Evolutionary conservation across 768 basidiomycete genomes (phyloP).

Genomic region (Chalciporus pseudorubinellus): DNA sequence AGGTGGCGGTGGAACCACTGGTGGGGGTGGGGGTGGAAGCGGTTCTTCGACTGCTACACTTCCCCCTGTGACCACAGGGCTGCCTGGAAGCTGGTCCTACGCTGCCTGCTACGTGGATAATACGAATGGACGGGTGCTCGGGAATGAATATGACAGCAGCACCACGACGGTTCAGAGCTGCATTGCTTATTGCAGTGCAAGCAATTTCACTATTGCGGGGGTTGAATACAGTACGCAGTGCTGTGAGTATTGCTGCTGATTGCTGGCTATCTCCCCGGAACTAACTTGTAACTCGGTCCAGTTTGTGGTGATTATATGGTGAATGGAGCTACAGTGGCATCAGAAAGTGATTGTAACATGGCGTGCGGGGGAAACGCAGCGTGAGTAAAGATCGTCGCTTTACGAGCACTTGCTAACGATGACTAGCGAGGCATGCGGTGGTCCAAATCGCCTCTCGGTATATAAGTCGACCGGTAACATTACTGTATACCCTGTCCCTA

Average conservation of each 20-base stretch:
- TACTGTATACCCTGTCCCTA: slow-evolving; percentile 57
- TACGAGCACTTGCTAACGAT: slow-evolving; percentile 6
- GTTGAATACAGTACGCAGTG: slow-evolving; percentile 58
- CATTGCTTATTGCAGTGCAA: slow-evolving; percentile 51
- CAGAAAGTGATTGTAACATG: slow-evolving; percentile 63
- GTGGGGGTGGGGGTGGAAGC: slow-evolving; percentile 18
- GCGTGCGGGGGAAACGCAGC: slow-evolving; percentile 65
- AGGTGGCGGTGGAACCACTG: slow-evolving; percentile 40
- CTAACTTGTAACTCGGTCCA: slow-evolving; percentile 30
- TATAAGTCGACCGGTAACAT: slow-evolving; percentile 56
- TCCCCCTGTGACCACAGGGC: slow-evolving; percentile 47
- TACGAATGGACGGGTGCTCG: slow-evolving; percentile 60
- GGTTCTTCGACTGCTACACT: slow-evolving; percentile 14
- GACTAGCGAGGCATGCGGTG: slow-evolving; percentile 67
- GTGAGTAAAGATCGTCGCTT: slow-evolving; percentile 37
- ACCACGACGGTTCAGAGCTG: slow-evolving; percentile 61
- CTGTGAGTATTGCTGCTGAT: slow-evolving; percentile 45
- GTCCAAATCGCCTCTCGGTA: slow-evolving; percentile 66
- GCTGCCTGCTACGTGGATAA: slow-evolving; percentile 73
- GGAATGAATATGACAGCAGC: slow-evolving; percentile 37
- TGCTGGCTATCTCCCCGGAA: too few species aligned
- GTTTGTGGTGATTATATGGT: slow-evolving; percentile 71
- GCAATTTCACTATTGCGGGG: slow-evolving; percentile 65
- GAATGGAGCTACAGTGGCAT: slow-evolving; percentile 52
- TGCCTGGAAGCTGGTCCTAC: slow-evolving; percentile 59